Percentiles rank a stretch among this genome's conserved stretches.
phyloP scores from a whole-genome alignment of 2,329 filamentous ascomycete species.

The Pyricularia grisea region DNA sequence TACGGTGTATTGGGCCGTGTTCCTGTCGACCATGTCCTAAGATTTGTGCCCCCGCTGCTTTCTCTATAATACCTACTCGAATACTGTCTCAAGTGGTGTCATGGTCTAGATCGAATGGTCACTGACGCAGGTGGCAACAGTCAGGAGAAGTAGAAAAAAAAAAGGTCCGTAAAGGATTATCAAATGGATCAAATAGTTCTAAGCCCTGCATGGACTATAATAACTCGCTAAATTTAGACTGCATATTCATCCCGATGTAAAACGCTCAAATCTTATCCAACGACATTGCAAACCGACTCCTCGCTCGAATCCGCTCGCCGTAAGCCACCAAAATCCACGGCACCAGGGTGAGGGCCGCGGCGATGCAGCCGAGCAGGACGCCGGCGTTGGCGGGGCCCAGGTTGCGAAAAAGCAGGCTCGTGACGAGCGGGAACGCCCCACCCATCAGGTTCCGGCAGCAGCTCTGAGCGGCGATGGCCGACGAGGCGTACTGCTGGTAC shows the following conservation, averaged over 20 bases:
- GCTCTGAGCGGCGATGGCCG: slow-evolving; percentile 75
- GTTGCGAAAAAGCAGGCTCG: slow-evolving; percentile 60
- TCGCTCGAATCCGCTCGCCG: slow-evolving; percentile 63
- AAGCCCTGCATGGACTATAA: too few species aligned
- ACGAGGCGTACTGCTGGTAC: slow-evolving; percentile 77
- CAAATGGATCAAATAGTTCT: too few species aligned
- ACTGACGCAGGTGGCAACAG: too few species aligned
- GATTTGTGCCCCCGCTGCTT: too few species aligned
- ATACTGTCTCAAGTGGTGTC: too few species aligned
- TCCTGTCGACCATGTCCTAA: too few species aligned
- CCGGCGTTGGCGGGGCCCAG: slow-evolving; percentile 64
- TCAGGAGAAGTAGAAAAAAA: too few species aligned
- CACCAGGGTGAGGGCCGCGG: slow-evolving; percentile 60
- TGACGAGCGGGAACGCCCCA: slow-evolving; percentile 72
- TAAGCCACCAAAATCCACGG: slow-evolving; percentile 80
- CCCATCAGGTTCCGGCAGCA: slow-evolving; percentile 80
- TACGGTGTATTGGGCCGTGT: too few species aligned
- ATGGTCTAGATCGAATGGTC: too few species aligned
- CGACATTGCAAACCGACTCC: slow-evolving; percentile 63
- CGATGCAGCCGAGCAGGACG: slow-evolving; percentile 67
- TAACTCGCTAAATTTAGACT: background rate
- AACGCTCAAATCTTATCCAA: background rate
- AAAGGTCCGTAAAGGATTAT: too few species aligned
- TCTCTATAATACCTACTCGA: too few species aligned
- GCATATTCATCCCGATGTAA: background rate